Base-by-base conservation (phyloP, 371 early-diverging fungal genomes). In the Mortierella sp. region DNA sequence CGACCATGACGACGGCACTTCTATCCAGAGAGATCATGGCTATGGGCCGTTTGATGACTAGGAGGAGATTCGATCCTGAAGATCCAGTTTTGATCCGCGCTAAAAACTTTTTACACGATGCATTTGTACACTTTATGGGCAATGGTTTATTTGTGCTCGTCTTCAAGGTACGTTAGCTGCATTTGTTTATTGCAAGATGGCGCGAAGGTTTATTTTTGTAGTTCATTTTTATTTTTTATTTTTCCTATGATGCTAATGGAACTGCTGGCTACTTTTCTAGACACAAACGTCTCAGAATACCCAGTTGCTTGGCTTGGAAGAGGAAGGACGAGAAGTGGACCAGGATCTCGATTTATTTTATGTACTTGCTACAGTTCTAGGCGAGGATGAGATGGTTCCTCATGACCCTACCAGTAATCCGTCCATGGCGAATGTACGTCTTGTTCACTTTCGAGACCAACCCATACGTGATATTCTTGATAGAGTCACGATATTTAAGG, bases 391-490 rank as follows among this genome's bases (percentile, higher is more conserved):
- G 68, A 76, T 87, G 43, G 85, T 90, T 1, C 87, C 87, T 0
- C 85, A 83, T n/a, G 89, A 88, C 10, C 72, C 82, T 53, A 75
- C 76, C 0, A 68, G 35, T 42, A 40, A 49, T 31, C 2, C 54
- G 2, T 26, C 55, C 19, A n/a, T 61, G 1, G 34, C 61, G 32
- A 32, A 57, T 40, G 31, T 29, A 12, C 86, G 85, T 43, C 76
- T 84, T 6, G 80, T 88, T 2, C 87, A 86, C 66, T 74, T 90
- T 8, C 87, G 88, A 1, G 89, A 90, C 53, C 90, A 90, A 23
- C 90, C 90, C 17, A 83, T 90, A 8, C 87, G 88, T 6, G 90
- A 90, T 64, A 89, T 90, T 6, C 32, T 90, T 17, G 89, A 90
- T 31, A 86, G 89, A 42, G 70, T 90, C 49, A 85, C 86, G 84